Evolutionary conservation across 2,329 filamentous ascomycete species (phyloP).

Genomic region (Hymenoscyphus scutula): DNA sequence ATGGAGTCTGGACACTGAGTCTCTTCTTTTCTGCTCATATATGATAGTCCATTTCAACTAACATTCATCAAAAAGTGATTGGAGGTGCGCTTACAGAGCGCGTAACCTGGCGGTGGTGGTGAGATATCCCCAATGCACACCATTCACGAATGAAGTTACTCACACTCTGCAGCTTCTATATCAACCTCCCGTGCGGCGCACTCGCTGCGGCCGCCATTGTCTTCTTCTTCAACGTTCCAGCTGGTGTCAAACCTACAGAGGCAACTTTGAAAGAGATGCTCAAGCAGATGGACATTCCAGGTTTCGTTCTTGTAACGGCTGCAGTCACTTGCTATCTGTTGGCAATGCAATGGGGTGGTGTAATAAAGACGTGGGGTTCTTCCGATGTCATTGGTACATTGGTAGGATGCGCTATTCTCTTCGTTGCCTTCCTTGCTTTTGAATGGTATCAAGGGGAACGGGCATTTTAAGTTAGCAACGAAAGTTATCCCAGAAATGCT

Average conservation of each 20-base stretch:
- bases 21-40: neutral
- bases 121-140: neutral
- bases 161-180: constrained; percentile 20
- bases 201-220: constrained; percentile 38
- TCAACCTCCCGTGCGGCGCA: constrained; percentile 42
- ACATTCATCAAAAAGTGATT: constrained; percentile 20
- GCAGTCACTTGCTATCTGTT: constrained; percentile 42
- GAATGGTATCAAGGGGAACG: constrained; percentile 42
- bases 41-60: neutral
- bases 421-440: constrained; percentile 35
- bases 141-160: constrained; percentile 11
- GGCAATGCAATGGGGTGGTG: constrained; percentile 45
- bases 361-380: constrained; percentile 41
- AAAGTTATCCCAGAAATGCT: too few species aligned
- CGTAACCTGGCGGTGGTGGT: constrained; percentile 39
- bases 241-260: constrained; percentile 20
- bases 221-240: constrained; percentile 42
- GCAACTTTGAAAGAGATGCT: constrained; percentile 42
- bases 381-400: constrained; percentile 41
- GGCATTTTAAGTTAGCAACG: too few species aligned
- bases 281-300: constrained; percentile 45
- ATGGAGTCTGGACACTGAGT: too few species aligned
- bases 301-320: constrained; percentile 44
- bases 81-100: constrained; percentile 37
- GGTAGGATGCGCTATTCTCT: constrained; percentile 34